These are phyloP conservation scores for Calonectria naviculata DNA, from an alignment of 2,329 filamentous ascomycete genomes.

Conservation along the genomic window DNA sequence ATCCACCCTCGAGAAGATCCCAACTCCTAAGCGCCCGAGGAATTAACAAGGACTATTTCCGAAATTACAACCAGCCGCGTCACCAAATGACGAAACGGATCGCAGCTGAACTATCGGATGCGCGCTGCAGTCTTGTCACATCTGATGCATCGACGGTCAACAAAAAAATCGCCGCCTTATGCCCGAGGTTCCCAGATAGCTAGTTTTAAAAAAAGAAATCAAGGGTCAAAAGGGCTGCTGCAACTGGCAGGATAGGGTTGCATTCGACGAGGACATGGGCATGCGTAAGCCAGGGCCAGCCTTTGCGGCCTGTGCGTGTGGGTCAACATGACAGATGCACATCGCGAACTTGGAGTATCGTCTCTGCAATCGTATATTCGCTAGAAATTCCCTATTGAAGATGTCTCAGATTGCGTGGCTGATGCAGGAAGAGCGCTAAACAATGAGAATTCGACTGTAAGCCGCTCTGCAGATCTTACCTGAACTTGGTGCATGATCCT, in stretches of 20 bases:
- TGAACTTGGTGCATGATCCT: neutral
- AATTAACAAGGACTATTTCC: neutral
- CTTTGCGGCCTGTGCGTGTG: neutral
- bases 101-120: neutral
- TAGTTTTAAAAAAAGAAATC: neutral
- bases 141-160: neutral
- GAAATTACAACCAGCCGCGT: neutral
- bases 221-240: neutral
- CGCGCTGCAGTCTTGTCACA: neutral
- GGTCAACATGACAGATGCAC: neutral
- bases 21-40: neutral
- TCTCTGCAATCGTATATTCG: neutral
- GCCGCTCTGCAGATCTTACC: neutral
- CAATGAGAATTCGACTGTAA: neutral
- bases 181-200: neutral
- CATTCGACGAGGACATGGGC: neutral
- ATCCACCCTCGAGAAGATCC: neutral
- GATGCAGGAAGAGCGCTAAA: neutral
- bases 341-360: too few species aligned
- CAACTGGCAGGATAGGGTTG: neutral
- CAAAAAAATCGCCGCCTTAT: neutral
- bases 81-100: neutral
- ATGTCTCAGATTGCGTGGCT: neutral
- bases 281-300: constrained; percentile 2
- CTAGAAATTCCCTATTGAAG: neutral